Evolutionary conservation across 495 filamentous ascomycete species (phyloP), one percentile per base, ranked within the genome.

Genomic region (Hyaloscypha variabilis): DNA sequence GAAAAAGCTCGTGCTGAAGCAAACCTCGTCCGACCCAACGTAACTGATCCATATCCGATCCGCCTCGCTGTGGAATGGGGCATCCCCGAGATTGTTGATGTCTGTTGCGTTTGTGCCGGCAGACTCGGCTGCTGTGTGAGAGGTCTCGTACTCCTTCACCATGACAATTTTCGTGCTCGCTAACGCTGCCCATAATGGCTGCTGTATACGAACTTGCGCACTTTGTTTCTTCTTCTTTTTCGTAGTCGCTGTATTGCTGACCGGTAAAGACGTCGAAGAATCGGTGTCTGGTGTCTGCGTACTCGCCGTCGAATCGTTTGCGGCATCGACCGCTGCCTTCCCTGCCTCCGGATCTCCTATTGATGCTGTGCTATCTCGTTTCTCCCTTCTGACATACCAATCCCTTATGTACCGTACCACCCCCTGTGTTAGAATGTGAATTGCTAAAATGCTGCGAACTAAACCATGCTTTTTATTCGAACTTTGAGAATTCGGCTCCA

Each of bases 131-230:
- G 90, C 81, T 39, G 89, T 87, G 74, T 92, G 89, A 61, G 90
- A 91, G 76, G 94, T 86, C 73, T 96, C 93, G 74, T 93, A 94
- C 79, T 96, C 93, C 72, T 95, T 93, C 72, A 94, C 87, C 72
- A 96, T 89, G 52, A 93, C 94, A 69, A 97, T 93, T 77, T 96
- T 97, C 61, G 91, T 96, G 75, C 91, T 95, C 29, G 94, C 94
- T 65, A 97, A 85, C 13, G 93, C 94, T 60, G 94, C 92, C 94
- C 94, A 97, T 60, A 97, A 87, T 51, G 94, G 94, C 79, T 97
- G 94, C 62, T 90, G 87, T 71, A 91, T 93, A 73, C 93, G 82
- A 59, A 97, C 92, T 75, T 92, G 91, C 53, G 91, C 92, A 64
- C 90, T 93, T 76, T 96, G 92, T 77, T 92, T 92, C 74, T 89